Evolutionary conservation across 2,329 filamentous ascomycete species (phyloP).

Genomic region (Plenodomus tracheiphilus): DNA sequence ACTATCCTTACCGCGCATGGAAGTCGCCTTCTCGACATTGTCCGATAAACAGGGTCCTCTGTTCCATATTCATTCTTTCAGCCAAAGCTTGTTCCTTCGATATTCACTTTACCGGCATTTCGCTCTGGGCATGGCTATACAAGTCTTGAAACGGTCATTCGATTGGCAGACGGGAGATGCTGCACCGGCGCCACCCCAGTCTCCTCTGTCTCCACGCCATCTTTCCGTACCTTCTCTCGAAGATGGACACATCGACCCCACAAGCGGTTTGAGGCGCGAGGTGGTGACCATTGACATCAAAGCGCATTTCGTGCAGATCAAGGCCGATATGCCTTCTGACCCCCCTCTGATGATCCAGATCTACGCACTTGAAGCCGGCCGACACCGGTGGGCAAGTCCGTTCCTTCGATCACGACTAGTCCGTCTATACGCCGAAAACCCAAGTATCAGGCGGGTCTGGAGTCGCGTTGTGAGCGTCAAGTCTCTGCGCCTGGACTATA

Average conservation of each 20-base stretch:
- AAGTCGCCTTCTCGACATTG: constrained; percentile 80
- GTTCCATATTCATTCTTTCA: constrained; percentile 81
- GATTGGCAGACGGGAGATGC: constrained; percentile 20
- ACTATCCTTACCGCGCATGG: constrained; percentile 80
- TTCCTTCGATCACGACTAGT: constrained; percentile 77
- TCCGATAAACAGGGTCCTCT: constrained; percentile 87
- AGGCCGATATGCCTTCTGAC: constrained; percentile 84
- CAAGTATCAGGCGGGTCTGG: constrained; percentile 82
- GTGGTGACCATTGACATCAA: constrained; percentile 82
- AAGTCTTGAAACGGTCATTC: constrained; percentile 63
- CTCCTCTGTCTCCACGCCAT: constrained; percentile 24
- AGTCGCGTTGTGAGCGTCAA: constrained; percentile 84
- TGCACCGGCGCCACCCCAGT: constrained; percentile 13
- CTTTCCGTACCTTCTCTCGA: constrained; percentile 40
- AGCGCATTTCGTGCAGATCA: constrained; percentile 80
- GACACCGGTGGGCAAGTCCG: constrained; percentile 84
- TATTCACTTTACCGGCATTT: constrained; percentile 96
- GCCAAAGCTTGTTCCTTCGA: constrained; percentile 77
- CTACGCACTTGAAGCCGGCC: constrained; percentile 78
- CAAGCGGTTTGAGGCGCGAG: constrained; percentile 54
- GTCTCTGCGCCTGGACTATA: constrained; percentile 75
- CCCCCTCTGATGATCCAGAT: constrained; percentile 91
- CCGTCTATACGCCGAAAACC: constrained; percentile 85
- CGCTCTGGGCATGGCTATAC: constrained; percentile 77
- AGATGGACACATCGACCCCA: constrained; percentile 31